Conservation (phyloP, 495 filamentous ascomycete species). For the Sphaerosporella brunnea region DNA sequence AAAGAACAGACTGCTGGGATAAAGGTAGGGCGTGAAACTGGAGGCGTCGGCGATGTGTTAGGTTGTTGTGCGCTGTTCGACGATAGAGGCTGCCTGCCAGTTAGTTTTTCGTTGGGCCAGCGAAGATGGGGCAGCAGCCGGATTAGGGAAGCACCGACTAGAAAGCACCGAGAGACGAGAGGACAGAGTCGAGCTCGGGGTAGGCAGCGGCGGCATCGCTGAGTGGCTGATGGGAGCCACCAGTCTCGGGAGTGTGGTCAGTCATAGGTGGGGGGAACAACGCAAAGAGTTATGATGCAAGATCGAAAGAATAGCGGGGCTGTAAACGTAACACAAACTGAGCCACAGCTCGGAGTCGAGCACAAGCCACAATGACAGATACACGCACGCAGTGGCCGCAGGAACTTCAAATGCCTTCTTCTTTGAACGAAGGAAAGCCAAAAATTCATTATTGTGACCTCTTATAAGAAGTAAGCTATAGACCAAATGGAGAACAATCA, state of each 20-base stretch:
- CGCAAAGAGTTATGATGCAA: too few relatives aligned
- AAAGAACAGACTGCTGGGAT: slow-evolving; percentile 61
- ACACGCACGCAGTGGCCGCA: too few relatives aligned
- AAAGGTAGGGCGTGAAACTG: slow-evolving; percentile 81
- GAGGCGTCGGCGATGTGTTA: slow-evolving; percentile 73
- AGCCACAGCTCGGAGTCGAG: background rate
- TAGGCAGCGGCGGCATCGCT: background rate
- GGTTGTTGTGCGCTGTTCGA: slow-evolving; percentile 61
- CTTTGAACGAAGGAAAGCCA: too few relatives aligned
- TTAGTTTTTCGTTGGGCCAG: background rate
- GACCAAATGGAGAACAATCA: too few relatives aligned
- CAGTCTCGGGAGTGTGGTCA: background rate
- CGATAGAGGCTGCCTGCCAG: slow-evolving; percentile 36
- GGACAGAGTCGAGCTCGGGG: background rate
- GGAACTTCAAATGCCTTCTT: too few relatives aligned
- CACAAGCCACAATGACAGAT: too few relatives aligned
- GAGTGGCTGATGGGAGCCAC: background rate
- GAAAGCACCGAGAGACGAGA: background rate
- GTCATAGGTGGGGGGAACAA: background rate
- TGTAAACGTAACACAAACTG: background rate
- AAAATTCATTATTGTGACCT: too few relatives aligned
- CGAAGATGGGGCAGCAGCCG: background rate
- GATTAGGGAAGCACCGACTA: background rate
- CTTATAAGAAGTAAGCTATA: too few relatives aligned
- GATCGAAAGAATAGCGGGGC: too few relatives aligned